Conservation (phyloP, 2,329 filamentous ascomycete species). For the Aspergillus candidus region DNA sequence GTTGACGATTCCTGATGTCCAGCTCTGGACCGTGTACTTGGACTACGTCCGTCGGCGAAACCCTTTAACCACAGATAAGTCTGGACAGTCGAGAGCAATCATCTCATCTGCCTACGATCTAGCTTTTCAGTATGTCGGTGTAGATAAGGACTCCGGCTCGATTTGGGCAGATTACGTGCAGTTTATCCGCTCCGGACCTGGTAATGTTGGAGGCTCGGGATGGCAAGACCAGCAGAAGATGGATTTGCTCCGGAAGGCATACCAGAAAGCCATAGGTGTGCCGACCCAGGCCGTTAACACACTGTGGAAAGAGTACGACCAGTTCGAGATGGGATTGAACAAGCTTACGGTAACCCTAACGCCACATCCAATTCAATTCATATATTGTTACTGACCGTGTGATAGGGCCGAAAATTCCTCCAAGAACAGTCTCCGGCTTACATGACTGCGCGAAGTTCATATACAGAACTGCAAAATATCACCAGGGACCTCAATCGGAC, state of each 20-base stretch:
- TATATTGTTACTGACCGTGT: slow-evolving; percentile 5
- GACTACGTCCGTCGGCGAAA: slow-evolving; percentile 92
- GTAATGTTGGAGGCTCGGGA: slow-evolving; percentile 71
- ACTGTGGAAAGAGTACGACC: slow-evolving; percentile 96
- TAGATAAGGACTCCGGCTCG: slow-evolving; percentile 81
- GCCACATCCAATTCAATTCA: background rate
- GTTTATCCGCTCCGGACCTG: slow-evolving; percentile 83
- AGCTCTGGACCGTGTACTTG: slow-evolving; percentile 87
- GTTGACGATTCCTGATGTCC: slow-evolving; percentile 70
- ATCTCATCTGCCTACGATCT: slow-evolving; percentile 88
- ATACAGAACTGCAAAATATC: slow-evolving; percentile 84
- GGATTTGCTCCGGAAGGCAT: slow-evolving; percentile 85
- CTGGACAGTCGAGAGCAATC: slow-evolving; percentile 67
- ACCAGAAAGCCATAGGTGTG: slow-evolving; percentile 81
- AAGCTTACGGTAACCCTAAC: slow-evolving; percentile 65
- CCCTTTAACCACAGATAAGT: slow-evolving; percentile 73
- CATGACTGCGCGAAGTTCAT: slow-evolving; percentile 90
- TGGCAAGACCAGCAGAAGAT: slow-evolving; percentile 99
- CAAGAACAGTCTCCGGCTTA: slow-evolving; percentile 89
- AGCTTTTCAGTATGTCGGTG: slow-evolving; percentile 79
- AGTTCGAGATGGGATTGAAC: slow-evolving; percentile 90
- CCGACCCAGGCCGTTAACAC: slow-evolving; percentile 77
- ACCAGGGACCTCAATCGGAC: slow-evolving; percentile 69
- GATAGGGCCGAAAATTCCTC: slow-evolving; percentile 81
- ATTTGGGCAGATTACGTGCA: slow-evolving; percentile 95